Evolutionary conservation across 208 protist species (phyloP).

Genomic region (Acanthamoeba royreba): DNA sequence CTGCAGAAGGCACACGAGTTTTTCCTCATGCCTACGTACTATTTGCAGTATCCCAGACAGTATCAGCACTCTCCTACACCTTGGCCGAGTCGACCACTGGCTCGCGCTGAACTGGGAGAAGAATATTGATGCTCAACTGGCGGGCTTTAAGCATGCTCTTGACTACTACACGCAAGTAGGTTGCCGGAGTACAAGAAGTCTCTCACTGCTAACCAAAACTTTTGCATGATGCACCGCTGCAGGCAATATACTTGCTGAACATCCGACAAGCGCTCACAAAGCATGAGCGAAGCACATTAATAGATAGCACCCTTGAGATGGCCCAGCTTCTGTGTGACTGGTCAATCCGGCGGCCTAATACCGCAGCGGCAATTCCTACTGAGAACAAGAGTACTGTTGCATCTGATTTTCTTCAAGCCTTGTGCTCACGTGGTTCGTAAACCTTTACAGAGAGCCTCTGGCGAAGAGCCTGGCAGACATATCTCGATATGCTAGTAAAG

Average conservation of each 20-base stretch:
- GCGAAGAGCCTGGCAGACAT: neutral
- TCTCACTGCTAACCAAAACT: neutral
- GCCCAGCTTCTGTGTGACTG: neutral
- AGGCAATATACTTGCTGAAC: neutral
- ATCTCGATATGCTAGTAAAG: neutral
- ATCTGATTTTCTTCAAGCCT: too few relatives aligned
- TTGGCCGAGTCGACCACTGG: neutral
- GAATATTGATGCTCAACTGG: neutral
- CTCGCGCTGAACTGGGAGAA: neutral
- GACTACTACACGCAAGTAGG: neutral
- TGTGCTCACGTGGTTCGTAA: neutral
- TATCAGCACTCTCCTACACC: neutral
- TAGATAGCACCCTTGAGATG: neutral
- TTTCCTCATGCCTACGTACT: neutral
- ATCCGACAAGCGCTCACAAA: neutral
- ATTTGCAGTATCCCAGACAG: constrained; percentile 44
- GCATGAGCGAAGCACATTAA: neutral
- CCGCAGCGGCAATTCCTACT: too few relatives aligned
- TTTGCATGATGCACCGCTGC: too few relatives aligned
- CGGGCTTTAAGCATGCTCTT: neutral
- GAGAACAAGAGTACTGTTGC: too few relatives aligned
- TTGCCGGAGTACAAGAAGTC: neutral
- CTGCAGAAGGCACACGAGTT: too few relatives aligned
- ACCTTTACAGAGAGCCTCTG: neutral
- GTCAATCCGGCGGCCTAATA: too few relatives aligned